A percentile compares a stretch with the other conserved stretches of the same genome.
These are phyloP conservation scores for Schizochytrium sp. DNA, from an alignment of 108 stramenopile genomes.

Conservation along the genomic window DNA sequence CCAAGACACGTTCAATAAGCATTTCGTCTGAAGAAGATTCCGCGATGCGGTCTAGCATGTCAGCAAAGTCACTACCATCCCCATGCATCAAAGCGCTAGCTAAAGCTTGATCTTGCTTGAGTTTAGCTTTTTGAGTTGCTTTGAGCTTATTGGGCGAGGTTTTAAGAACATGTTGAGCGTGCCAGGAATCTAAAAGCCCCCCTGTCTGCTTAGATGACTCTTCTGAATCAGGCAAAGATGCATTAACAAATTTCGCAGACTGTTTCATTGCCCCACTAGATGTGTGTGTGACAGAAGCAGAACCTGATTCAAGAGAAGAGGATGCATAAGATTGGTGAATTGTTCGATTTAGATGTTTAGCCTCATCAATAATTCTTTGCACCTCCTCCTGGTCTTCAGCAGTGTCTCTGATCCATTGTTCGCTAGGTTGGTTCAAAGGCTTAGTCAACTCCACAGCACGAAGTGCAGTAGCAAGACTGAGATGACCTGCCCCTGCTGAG, in stretches of 20 bases:
- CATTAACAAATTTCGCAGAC: too few species aligned
- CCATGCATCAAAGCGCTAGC: neutral
- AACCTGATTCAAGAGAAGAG: neutral
- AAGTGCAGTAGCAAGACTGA: neutral
- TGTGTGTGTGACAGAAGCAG: too few species aligned
- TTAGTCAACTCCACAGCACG: neutral
- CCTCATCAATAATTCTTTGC: neutral
- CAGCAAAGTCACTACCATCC: neutral
- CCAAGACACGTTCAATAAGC: constrained; percentile 15
- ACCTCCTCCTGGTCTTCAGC: neutral
- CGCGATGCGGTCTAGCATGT: neutral
- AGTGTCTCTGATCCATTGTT: neutral
- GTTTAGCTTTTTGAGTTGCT: neutral
- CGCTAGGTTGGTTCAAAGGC: neutral
- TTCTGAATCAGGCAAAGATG: neutral
- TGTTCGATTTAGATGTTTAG: neutral
- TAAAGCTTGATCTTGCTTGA: neutral
- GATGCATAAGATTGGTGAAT: neutral
- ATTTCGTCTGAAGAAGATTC: neutral
- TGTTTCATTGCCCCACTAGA: too few species aligned
- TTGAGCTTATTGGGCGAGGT: too few species aligned
- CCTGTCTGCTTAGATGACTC: neutral
- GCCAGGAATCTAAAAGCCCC: neutral
- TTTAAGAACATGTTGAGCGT: too few species aligned
- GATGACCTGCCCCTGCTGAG: neutral